Conservation (phyloP, 2,329 filamentous ascomycete genomes). For the Neodidymelliopsis sp. region DNA sequence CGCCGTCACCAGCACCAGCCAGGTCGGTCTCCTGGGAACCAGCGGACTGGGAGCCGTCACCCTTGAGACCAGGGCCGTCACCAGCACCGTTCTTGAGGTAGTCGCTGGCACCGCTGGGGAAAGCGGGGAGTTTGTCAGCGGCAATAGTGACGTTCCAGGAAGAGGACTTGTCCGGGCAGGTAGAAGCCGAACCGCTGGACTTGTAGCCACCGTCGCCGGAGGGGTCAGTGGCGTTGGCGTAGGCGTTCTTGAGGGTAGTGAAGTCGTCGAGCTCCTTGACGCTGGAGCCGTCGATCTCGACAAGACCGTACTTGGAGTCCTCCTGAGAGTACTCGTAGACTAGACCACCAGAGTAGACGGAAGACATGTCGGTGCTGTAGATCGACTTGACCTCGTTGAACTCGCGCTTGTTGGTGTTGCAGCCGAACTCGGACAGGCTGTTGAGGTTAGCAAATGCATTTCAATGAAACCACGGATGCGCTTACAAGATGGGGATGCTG, state of each 20-base stretch:
- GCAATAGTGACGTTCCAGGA: constrained; percentile 63
- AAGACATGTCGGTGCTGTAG: constrained; percentile 83
- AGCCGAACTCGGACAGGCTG: constrained; percentile 90
- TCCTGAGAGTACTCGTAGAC: constrained; percentile 91
- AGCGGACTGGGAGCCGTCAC: constrained; percentile 63
- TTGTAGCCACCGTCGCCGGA: constrained; percentile 67
- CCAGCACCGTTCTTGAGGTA: constrained; percentile 68
- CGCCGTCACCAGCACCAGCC: constrained; percentile 59
- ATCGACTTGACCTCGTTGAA: constrained; percentile 82
- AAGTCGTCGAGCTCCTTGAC: constrained; percentile 71
- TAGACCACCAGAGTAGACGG: constrained; percentile 92
- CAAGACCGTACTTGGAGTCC: constrained; percentile 75
- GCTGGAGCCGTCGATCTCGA: constrained; percentile 65
- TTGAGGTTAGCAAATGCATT: constrained; percentile 21
- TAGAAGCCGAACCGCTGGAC: constrained; percentile 58
- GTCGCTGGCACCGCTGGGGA: constrained; percentile 62
- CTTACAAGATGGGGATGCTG: constrained; percentile 80
- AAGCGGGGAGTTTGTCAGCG: constrained; percentile 62
- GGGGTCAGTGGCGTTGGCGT: constrained; percentile 59
- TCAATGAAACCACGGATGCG: not conserved
- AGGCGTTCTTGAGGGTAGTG: constrained; percentile 60
- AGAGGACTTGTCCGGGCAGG: constrained; percentile 61
- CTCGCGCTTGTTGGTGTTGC: constrained; percentile 79
- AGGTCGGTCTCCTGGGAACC: constrained; percentile 56
- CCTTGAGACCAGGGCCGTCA: constrained; percentile 62